Conservation (phyloP, 768 basidiomycete species). For the Boletus speciosus region DNA sequence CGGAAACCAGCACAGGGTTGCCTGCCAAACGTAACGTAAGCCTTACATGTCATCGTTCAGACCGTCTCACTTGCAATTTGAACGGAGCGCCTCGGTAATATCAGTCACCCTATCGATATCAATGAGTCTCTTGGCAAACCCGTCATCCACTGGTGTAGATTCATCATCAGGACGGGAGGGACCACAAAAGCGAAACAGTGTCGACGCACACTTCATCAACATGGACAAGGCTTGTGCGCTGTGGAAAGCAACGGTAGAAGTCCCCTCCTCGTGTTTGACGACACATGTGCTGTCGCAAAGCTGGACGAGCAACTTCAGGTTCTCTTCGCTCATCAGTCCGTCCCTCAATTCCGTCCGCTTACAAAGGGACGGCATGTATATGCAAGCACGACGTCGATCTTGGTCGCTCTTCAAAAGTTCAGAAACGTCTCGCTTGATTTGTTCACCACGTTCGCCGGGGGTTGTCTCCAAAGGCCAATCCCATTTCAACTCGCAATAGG, state of each 20-base stretch:
- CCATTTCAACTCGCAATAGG: slow-evolving; percentile 26
- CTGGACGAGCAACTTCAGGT: slow-evolving; percentile 18
- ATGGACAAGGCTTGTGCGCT: slow-evolving; percentile 26
- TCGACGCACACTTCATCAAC: slow-evolving; percentile 21
- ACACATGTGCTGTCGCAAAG: slow-evolving; percentile 14
- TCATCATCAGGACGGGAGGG: not conserved
- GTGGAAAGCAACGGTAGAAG: slow-evolving; percentile 20
- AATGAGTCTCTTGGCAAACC: slow-evolving; percentile 13
- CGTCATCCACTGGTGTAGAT: slow-evolving; percentile 9
- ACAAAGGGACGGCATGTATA: slow-evolving; percentile 29
- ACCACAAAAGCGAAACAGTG: not conserved
- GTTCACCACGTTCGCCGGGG: not conserved
- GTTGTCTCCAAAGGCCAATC: slow-evolving; percentile 10
- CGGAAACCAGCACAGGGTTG: slow-evolving; percentile 20
- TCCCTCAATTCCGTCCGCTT: slow-evolving; percentile 13
- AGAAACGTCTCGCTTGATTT: slow-evolving; percentile 10
- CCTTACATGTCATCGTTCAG: not conserved
- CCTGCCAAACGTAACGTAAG: slow-evolving; percentile 13
- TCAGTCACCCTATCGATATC: slow-evolving; percentile 16
- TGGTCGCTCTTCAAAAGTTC: slow-evolving; percentile 9
- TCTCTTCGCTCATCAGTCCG: slow-evolving; percentile 13
- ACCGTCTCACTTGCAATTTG: slow-evolving; percentile 10
- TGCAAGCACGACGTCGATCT: slow-evolving; percentile 23
- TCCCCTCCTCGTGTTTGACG: slow-evolving; percentile 12
- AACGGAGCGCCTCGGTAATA: slow-evolving; percentile 13